Evolutionary conservation across 2,329 filamentous ascomycete species (phyloP).

Genomic region (Fusarium miscanthi): DNA sequence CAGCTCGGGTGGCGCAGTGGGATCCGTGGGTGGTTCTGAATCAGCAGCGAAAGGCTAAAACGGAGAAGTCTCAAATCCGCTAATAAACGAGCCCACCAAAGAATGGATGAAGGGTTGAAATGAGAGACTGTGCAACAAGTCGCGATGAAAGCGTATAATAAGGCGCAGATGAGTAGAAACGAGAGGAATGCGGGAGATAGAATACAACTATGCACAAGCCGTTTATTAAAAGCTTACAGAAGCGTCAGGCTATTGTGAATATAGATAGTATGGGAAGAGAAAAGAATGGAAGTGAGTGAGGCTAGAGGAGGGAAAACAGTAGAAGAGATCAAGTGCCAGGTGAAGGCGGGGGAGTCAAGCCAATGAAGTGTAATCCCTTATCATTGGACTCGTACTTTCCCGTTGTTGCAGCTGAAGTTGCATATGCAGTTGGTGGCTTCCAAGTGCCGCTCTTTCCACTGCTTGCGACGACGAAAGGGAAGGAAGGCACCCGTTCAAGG

Average conservation of each 20-base stretch:
- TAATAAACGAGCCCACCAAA: constrained; percentile 27
- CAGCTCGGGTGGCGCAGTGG: constrained; percentile 34
- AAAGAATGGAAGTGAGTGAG: constrained; percentile 8
- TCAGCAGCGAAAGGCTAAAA: constrained; percentile 26
- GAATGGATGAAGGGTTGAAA: constrained; percentile 11
- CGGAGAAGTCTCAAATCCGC: constrained; percentile 18
- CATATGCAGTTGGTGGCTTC: constrained; percentile 4
- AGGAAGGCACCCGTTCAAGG: neutral
- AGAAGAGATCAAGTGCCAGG: constrained; percentile 13
- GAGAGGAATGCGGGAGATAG: neutral
- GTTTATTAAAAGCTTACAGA: constrained; percentile 22
- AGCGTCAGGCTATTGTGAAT: constrained; percentile 11
- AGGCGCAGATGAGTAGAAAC: neutral
- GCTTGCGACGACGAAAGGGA: constrained; percentile 20
- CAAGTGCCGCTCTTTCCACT: constrained; percentile 26
- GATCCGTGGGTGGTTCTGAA: constrained; percentile 33
- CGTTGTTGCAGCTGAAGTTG: constrained; percentile 3
- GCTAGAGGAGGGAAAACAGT: constrained; percentile 19
- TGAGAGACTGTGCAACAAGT: constrained; percentile 24
- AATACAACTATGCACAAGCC: constrained; percentile 15
- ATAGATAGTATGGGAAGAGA: neutral
- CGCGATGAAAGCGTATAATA: constrained; percentile 9
- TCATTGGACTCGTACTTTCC: constrained; percentile 18
- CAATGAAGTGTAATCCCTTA: constrained; percentile 35
- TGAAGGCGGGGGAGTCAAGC: constrained; percentile 22